Evolutionary conservation across 2,329 filamentous ascomycete genomes (phyloP).

Genomic region (Hypoxylon sp.): DNA sequence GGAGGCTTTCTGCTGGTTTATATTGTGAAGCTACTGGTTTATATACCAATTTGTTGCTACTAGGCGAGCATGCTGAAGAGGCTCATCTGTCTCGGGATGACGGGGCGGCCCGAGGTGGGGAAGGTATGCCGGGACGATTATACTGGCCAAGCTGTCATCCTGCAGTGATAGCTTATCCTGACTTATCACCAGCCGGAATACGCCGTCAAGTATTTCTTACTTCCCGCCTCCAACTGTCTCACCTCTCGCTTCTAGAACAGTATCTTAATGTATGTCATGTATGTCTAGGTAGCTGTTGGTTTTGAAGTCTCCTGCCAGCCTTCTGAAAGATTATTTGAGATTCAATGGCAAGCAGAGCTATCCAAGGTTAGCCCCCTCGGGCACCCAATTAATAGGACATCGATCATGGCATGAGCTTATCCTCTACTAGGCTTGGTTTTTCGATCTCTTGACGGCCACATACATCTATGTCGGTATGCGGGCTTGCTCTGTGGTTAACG

Average conservation of each 20-base stretch:
- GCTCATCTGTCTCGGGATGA: constrained; percentile 17
- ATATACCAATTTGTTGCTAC: not conserved
- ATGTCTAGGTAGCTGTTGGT: not conserved
- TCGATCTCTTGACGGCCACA: too few relatives aligned
- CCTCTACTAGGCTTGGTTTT: too few relatives aligned
- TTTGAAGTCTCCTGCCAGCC: too few relatives aligned
- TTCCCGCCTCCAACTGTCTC: not conserved
- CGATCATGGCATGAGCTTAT: too few relatives aligned
- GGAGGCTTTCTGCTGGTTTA: not conserved
- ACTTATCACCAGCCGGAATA: constrained; percentile 35
- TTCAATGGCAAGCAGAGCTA: too few relatives aligned
- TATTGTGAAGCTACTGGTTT: not conserved
- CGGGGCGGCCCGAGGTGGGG: constrained; percentile 41
- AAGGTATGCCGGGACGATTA: constrained; percentile 26
- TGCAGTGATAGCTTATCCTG: constrained; percentile 40
- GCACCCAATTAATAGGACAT: too few relatives aligned
- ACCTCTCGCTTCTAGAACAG: not conserved
- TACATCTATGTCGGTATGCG: too few relatives aligned
- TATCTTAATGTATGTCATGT: not conserved
- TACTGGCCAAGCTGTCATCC: constrained; percentile 23
- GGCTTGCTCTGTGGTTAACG: too few relatives aligned
- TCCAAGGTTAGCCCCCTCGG: too few relatives aligned
- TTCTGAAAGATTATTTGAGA: too few relatives aligned
- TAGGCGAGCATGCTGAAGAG: not conserved
- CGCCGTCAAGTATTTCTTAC: constrained; percentile 25